Evolutionary conservation across 2,329 filamentous ascomycete genomes (phyloP), one percentile per base, ranked within the genome.

Genomic region (Leptosphaerulina australis): DNA sequence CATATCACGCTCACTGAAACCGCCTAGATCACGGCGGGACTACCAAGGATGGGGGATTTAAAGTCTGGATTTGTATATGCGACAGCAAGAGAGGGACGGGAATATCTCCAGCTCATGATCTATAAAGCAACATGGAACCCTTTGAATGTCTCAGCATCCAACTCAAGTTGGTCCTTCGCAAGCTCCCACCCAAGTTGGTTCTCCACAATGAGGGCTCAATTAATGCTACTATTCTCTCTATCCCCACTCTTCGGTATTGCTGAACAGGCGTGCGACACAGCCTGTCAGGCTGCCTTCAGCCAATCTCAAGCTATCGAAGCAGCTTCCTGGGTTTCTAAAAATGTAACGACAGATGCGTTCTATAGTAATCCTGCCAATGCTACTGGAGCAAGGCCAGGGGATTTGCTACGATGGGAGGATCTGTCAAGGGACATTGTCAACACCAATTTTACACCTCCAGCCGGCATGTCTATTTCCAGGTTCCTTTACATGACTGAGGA

Each of bases 401-500:
- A 55, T 22, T 30, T 64, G 0, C 37, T 64, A 12, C 50, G 55
- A 38, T 64, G 57, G 59, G 51, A 64, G 24, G 49, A 56, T 17
- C 5, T 64, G 4, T 36, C 57, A 5, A 50, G 39, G 6, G 26
- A 28, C 3, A 29, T 50, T 10, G 57, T 62, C 33, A 64, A 59
- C 35, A 44, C 15, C 8, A 58, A 58, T 3, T 64, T 44, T 26
- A 55, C 55, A 3, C 5, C 44, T 5, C 61, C 58, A 25, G 47
- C 58, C 14, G 59, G 59, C 9, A 58, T 55, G 44, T 59, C 57
- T 7, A 44, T 64, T 7, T 57, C 55, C n/a, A 46, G 59, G 11
- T 58, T 58, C 28, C 50, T 62, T 7, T 61, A 62, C 37, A 59
- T 61, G 58, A 59, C 57, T 3, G 59, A 64, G 29, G 61, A 61